A percentile compares a stretch with the other conserved stretches of the same genome.
phyloP scores from a whole-genome alignment of 352 stramenopile genomes.

The Globisporangium mamillatum region DNA sequence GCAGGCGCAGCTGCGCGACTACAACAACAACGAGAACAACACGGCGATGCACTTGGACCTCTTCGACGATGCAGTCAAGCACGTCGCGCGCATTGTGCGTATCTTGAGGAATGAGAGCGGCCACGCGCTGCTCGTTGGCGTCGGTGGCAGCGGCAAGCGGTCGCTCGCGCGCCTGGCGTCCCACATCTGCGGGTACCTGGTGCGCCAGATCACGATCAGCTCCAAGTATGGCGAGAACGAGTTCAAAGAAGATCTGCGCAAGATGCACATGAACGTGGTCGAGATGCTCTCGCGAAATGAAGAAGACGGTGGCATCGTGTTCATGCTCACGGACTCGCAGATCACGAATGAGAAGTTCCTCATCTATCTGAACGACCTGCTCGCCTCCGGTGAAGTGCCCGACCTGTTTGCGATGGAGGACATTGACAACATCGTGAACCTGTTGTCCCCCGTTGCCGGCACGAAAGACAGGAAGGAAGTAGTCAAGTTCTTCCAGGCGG shows the following conservation, averaged over 20 bases:
- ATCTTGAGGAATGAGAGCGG: conserved; percentile 89
- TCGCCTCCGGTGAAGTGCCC: conserved; percentile 92
- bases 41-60: conserved; percentile 95
- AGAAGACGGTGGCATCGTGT: conserved; percentile 89
- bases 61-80: conserved; percentile 96
- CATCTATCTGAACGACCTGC: conserved; percentile 95
- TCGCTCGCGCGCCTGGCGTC: conserved; percentile 91
- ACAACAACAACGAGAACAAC: conserved; percentile 96
- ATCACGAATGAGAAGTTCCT: conserved; percentile 97
- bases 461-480: conserved; percentile 90
- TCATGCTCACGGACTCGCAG: conserved; percentile 94
- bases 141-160: conserved; percentile 93
- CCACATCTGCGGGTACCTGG: conserved; percentile 91
- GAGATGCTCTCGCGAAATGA: conserved; percentile 87
- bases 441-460: conserved; percentile 67
- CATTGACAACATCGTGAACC: conserved; percentile 92
- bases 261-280: conserved; percentile 93
- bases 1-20: conserved; percentile 89
- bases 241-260: conserved; percentile 96
- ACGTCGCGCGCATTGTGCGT: conserved; percentile 93
- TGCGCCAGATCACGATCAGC: conserved; percentile 93
- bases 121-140: conserved; percentile 93
- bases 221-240: conserved; percentile 94
- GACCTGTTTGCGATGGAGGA: conserved; percentile 94
- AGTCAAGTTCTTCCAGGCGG: conserved; percentile 93